Evolutionary conservation across 805 yeast species (phyloP).

Genomic region (Cyberlindnera galapagoensis): DNA sequence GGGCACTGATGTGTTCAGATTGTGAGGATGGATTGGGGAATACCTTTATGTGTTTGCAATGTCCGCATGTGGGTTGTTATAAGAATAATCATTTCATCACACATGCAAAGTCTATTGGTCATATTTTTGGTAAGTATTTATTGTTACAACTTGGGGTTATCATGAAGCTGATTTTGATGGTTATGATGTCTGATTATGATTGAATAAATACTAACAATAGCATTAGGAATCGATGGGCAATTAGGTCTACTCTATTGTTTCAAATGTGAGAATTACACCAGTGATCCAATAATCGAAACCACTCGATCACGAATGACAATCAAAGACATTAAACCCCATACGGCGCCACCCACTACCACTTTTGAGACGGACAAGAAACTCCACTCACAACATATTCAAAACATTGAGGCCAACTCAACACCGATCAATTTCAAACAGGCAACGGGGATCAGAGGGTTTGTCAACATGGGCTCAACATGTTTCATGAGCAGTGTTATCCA

Average conservation of each 20-base stretch:
- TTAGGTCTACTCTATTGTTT: conserved; percentile 73
- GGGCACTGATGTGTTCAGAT: conserved; percentile 43
- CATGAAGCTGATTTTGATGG: too few relatives aligned
- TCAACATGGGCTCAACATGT: conserved; percentile 96
- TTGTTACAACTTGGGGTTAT: too few relatives aligned
- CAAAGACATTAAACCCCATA: not conserved
- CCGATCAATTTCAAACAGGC: conserved; percentile 41
- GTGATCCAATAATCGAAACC: conserved; percentile 52
- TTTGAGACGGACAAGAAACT: not conserved
- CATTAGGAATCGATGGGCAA: conserved; percentile 46
- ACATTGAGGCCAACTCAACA: conserved; percentile 27
- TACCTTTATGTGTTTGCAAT: conserved; percentile 65
- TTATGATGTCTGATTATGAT: not conserved
- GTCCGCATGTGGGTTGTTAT: conserved; percentile 72
- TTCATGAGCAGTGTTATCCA: conserved; percentile 93
- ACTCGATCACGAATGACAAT: conserved; percentile 28
- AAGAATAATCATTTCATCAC: conserved; percentile 37
- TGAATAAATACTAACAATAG: not conserved
- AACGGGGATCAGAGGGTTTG: conserved; percentile 81
- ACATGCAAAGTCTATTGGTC: conserved; percentile 44
- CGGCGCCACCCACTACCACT: not conserved
- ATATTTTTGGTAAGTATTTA: conserved; percentile 44
- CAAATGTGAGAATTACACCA: conserved; percentile 66
- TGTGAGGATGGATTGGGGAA: conserved; percentile 34
- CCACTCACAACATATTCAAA: conserved; percentile 11